These are phyloP conservation scores for Pythium insidiosum DNA, from an alignment of 352 stramenopile species.

Conservation along the genomic window DNA sequence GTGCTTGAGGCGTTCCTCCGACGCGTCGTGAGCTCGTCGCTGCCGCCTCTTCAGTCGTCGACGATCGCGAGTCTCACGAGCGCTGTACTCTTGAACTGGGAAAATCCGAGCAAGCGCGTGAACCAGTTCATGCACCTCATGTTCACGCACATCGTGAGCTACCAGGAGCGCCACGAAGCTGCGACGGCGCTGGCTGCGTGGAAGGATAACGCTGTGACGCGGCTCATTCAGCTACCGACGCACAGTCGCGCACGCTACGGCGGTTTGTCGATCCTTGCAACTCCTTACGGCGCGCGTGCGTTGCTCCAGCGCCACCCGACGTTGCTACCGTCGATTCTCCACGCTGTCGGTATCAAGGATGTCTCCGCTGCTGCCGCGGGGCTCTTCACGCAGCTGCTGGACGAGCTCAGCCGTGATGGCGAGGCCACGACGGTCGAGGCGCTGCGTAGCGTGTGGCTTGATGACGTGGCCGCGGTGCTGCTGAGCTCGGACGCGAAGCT, in stretches of 20 bases:
- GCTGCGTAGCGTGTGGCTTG: conserved; percentile 36
- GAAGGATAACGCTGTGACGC: conserved; percentile 32
- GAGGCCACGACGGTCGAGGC: not conserved
- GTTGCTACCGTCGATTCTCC: conserved; percentile 50
- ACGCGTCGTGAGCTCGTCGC: conserved; percentile 20
- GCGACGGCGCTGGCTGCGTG: conserved; percentile 29
- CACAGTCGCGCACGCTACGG: conserved; percentile 69
- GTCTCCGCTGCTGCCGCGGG: conserved; percentile 58
- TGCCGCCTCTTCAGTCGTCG: not conserved
- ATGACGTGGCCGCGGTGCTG: conserved; percentile 42
- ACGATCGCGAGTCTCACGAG: conserved; percentile 46
- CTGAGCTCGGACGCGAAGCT: conserved; percentile 41
- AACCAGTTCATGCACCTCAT: conserved; percentile 84
- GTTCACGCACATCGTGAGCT: conserved; percentile 66
- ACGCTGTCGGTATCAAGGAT: conserved; percentile 60
- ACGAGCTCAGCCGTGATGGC: conserved; percentile 22
- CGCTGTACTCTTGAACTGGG: conserved; percentile 71
- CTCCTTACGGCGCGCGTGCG: conserved; percentile 26
- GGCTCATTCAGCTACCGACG: conserved; percentile 45
- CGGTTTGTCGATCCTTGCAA: conserved; percentile 46
- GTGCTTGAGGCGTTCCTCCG: conserved; percentile 72
- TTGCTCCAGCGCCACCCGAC: conserved; percentile 35
- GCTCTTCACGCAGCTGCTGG: conserved; percentile 66
- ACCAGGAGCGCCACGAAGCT: conserved; percentile 45
- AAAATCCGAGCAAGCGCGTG: conserved; percentile 77